phyloP scores from a whole-genome alignment of 176 grass and related monocot genomes.

The Avena insularis region DNA sequence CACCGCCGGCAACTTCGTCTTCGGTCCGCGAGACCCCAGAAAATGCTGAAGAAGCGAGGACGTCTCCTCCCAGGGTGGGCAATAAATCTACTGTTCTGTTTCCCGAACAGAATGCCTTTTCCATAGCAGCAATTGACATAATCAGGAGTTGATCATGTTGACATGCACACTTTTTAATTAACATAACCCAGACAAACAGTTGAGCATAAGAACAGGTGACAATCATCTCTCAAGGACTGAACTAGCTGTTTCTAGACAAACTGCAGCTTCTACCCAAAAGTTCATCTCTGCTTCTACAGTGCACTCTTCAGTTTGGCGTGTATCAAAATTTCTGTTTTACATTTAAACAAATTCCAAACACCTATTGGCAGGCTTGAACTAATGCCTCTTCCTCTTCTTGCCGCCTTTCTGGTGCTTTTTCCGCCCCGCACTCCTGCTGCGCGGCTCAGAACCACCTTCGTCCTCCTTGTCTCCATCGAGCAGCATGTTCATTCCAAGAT shows the following conservation, averaged over 20 bases:
- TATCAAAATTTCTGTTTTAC: conserved; percentile 6
- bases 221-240: neutral
- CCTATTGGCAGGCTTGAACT: neutral
- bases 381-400: conserved; percentile 53
- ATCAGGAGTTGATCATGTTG: neutral
- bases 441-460: neutral
- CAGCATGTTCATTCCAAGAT: conserved; percentile 53
- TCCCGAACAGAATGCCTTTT: no score
- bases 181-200: neutral
- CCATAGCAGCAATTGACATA: neutral
- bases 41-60: conserved; percentile 22
- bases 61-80: neutral
- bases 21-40: conserved; percentile 39
- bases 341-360: neutral
- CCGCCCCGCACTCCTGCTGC: conserved; percentile 10
- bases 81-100: neutral
- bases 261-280: no score
- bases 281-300: neutral
- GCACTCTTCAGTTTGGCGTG: neutral
- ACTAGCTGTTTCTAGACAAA: neutral
- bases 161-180: neutral
- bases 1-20: conserved; percentile 52
- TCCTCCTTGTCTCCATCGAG: conserved; percentile 43
- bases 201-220: neutral
- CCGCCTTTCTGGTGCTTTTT: conserved; percentile 45